Conservation (phyloP, 1,284 basidiomycete genomes). For the Ganoderma sinense region DNA sequence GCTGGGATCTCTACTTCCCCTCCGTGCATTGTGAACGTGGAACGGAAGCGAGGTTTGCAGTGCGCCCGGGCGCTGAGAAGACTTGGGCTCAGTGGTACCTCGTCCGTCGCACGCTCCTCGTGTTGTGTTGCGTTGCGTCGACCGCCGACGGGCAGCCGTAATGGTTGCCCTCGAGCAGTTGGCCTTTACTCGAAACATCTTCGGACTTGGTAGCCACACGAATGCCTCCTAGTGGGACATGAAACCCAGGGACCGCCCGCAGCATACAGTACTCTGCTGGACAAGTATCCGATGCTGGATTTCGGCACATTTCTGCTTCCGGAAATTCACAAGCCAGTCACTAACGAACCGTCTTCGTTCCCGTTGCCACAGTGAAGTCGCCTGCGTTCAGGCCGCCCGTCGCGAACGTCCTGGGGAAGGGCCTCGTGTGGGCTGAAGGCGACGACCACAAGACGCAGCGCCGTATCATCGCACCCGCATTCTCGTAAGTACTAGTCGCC, state of each 20-base stretch:
- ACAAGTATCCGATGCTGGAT: neutral
- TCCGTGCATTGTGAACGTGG: neutral
- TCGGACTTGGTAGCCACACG: neutral
- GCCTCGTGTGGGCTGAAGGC: constrained; percentile 42
- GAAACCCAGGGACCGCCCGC: neutral
- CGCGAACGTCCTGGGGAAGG: constrained; percentile 37
- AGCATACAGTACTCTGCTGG: neutral
- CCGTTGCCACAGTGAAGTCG: constrained; percentile 33
- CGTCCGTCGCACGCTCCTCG: neutral
- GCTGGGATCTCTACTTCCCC: neutral
- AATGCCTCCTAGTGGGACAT: neutral
- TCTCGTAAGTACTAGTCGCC: constrained; percentile 33
- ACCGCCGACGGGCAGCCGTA: neutral
- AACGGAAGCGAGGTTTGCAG: neutral
- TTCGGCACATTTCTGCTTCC: neutral
- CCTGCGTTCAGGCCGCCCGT: constrained; percentile 36
- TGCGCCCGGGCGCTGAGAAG: neutral
- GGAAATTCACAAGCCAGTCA: neutral
- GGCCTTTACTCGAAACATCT: neutral
- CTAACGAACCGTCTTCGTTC: constrained; percentile 5
- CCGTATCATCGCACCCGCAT: constrained; percentile 42
- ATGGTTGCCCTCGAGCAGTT: neutral
- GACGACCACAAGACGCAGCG: constrained; percentile 41
- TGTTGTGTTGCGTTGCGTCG: neutral
- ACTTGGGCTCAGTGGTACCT: neutral